Conservation (phyloP, 495 filamentous ascomycete genomes). For the Saxispiralis lemnorum region DNA sequence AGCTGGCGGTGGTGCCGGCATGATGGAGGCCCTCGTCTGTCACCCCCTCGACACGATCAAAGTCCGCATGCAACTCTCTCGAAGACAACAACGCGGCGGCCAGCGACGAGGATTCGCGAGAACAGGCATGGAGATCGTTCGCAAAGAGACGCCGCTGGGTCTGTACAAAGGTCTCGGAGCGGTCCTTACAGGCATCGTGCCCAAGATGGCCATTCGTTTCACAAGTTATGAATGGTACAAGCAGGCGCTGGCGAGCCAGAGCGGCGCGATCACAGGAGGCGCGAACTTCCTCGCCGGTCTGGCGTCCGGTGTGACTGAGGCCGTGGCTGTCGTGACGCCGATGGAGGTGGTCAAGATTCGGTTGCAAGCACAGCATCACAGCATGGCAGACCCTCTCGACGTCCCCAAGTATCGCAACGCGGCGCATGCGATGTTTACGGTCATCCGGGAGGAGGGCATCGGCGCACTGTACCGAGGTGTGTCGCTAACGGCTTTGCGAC, state of each 20-base stretch:
- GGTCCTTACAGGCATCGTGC: constrained; percentile 89
- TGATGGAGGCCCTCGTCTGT: constrained; percentile 97
- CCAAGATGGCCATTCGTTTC: constrained; percentile 99
- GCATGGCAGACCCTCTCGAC: constrained; percentile 79
- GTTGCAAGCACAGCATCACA: constrained; percentile 91
- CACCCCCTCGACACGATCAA: constrained; percentile 98
- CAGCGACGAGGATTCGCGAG: constrained; percentile 73
- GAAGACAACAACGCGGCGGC: constrained; percentile 62
- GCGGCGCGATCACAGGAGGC: constrained; percentile 49
- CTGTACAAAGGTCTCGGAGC: constrained; percentile 95
- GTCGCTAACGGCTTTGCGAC: constrained; percentile 75
- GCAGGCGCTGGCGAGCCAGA: constrained; percentile 51
- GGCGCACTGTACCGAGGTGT: constrained; percentile 82
- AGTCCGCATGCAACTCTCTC: constrained; percentile 97
- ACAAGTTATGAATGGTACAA: constrained; percentile 96
- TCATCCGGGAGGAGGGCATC: constrained; percentile 77
- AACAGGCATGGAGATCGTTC: constrained; percentile 76
- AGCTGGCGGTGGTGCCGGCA: constrained; percentile 95
- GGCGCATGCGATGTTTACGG: constrained; percentile 84
- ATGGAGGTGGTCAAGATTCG: constrained; percentile 99
- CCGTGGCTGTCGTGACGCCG: constrained; percentile 84
- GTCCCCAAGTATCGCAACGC: constrained; percentile 93
- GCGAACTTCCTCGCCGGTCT: constrained; percentile 81
- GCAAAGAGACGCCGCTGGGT: constrained; percentile 73
- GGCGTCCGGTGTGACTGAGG: constrained; percentile 84